A percentile compares a stretch with the other conserved stretches of the same genome.
phyloP scores from a whole-genome alignment of 352 stramenopile species.

The Phytophthora chlamydospora region DNA sequence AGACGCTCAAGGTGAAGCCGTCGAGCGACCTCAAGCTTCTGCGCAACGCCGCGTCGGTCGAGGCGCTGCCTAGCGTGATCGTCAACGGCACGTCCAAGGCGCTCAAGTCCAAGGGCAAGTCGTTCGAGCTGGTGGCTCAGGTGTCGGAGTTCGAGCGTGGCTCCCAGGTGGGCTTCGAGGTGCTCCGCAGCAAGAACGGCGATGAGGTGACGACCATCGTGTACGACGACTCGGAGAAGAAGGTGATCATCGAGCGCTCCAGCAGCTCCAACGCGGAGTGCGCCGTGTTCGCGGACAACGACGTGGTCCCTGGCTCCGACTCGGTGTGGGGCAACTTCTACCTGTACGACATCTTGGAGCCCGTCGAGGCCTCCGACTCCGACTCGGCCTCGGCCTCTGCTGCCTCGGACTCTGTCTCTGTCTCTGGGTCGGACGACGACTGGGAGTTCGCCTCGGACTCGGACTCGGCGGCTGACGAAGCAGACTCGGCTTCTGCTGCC shows the following conservation, averaged over 20 bases:
- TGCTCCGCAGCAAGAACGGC: conserved; percentile 48
- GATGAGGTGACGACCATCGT: conserved; percentile 65
- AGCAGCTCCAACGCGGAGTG: conserved; percentile 58
- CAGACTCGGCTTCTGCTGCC: conserved; percentile 12
- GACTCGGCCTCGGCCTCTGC: no score
- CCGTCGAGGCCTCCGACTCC: neutral
- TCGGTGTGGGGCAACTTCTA: conserved; percentile 59
- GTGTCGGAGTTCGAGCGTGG: conserved; percentile 50
- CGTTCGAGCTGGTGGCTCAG: conserved; percentile 61
- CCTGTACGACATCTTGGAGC: conserved; percentile 43
- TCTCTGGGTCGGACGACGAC: conserved; percentile 3
- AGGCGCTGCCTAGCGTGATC: no score
- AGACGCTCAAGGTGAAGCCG: conserved; percentile 61
- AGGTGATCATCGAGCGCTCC: conserved; percentile 62
- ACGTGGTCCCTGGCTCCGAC: conserved; percentile 32
- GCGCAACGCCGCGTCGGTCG: no score
- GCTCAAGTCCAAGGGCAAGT: conserved; percentile 50
- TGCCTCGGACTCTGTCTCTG: conserved; percentile 5
- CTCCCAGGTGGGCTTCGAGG: conserved; percentile 60
- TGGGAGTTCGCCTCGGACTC: conserved; percentile 10
- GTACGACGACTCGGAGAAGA: conserved; percentile 68
- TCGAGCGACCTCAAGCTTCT: conserved; percentile 51
- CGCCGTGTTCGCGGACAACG: conserved; percentile 45
- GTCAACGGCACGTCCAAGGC: conserved; percentile 38
- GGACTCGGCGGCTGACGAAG: neutral